phyloP scores from a whole-genome alignment of 192 early-diverging fungal genomes.

The Coemansia sp. region DNA sequence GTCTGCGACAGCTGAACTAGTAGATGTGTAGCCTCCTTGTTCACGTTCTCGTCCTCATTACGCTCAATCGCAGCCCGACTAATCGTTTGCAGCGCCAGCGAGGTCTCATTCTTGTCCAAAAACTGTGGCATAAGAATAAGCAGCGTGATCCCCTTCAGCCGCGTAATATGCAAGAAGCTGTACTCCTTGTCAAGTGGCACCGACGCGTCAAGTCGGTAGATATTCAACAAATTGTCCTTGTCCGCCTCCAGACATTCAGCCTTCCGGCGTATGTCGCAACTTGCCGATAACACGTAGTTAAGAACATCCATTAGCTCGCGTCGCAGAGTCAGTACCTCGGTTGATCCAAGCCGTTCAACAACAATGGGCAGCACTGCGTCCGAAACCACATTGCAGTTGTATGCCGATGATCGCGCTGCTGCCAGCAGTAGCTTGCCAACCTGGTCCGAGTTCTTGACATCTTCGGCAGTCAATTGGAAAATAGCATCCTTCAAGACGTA shows the following conservation, averaged over 20 bases:
- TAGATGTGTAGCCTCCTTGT: slow-evolving; percentile 51
- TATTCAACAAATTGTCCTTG: slow-evolving; percentile 74
- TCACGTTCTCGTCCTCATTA: slow-evolving; percentile 53
- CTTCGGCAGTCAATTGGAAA: slow-evolving; percentile 57
- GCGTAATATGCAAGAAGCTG: slow-evolving; percentile 67
- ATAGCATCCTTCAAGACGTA: slow-evolving; percentile 63
- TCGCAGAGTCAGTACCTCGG: slow-evolving; percentile 54
- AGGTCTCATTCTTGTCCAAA: slow-evolving; percentile 58
- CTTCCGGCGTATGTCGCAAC: slow-evolving; percentile 41
- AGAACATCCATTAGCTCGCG: slow-evolving; percentile 68
- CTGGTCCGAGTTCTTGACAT: slow-evolving; percentile 67
- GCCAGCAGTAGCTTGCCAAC: slow-evolving; percentile 66
- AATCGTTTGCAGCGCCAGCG: slow-evolving; percentile 43
- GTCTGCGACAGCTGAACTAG: slow-evolving; percentile 49
- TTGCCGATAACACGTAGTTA: slow-evolving; percentile 71
- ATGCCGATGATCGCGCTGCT: slow-evolving; percentile 51
- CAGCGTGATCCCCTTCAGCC: slow-evolving; percentile 69
- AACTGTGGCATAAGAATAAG: slow-evolving; percentile 62
- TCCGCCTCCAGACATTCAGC: slow-evolving; percentile 62
- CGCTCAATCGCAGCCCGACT: slow-evolving; percentile 43
- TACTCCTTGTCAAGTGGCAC: slow-evolving; percentile 70
- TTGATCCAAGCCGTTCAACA: slow-evolving; percentile 59
- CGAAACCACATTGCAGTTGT: slow-evolving; percentile 57
- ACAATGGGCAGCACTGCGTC: slow-evolving; percentile 65
- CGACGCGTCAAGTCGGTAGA: slow-evolving; percentile 67